These are phyloP conservation scores for Testicularia cyperi DNA, from an alignment of 1,284 basidiomycete genomes.

Conservation along the genomic window DNA sequence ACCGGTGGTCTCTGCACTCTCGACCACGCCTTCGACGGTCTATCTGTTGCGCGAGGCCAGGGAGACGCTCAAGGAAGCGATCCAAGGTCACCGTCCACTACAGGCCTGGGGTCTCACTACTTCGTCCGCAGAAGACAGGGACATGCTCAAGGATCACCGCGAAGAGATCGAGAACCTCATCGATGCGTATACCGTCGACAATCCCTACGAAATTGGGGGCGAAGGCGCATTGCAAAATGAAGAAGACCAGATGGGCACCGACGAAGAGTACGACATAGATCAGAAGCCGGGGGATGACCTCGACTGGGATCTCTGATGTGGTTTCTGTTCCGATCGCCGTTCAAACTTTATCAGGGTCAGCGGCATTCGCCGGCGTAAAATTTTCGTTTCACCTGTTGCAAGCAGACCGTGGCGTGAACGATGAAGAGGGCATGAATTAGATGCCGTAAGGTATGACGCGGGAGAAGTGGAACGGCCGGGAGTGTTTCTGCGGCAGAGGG, in stretches of 20 bases:
- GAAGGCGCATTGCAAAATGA: conserved; percentile 34
- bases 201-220: conserved; percentile 8
- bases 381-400: no score
- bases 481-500: conserved; percentile 75
- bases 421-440: conserved; percentile 5
- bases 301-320: conserved; percentile 33
- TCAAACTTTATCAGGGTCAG: no score
- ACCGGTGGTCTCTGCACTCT: conserved; percentile 39
- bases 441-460: conserved; percentile 63
- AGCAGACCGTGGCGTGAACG: no score
- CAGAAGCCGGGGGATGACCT: conserved; percentile 17
- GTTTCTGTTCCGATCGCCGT: no score
- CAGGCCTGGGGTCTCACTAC: conserved; percentile 32
- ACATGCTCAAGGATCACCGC: conserved; percentile 47
- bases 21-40: conserved; percentile 34
- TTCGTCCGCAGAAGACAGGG: conserved; percentile 23
- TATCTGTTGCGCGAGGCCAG: conserved; percentile 25
- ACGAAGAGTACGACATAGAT: conserved; percentile 46
- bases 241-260: conserved; percentile 41
- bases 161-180: conserved; percentile 49
- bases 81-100: conserved; percentile 42
- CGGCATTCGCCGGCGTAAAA: no score
- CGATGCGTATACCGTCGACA: conserved; percentile 40
- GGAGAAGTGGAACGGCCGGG: conserved; percentile 88
- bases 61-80: conserved; percentile 21